Evolutionary conservation across 306 rosid genomes (phyloP).

Genomic region (Pachyrhizus erosus): DNA sequence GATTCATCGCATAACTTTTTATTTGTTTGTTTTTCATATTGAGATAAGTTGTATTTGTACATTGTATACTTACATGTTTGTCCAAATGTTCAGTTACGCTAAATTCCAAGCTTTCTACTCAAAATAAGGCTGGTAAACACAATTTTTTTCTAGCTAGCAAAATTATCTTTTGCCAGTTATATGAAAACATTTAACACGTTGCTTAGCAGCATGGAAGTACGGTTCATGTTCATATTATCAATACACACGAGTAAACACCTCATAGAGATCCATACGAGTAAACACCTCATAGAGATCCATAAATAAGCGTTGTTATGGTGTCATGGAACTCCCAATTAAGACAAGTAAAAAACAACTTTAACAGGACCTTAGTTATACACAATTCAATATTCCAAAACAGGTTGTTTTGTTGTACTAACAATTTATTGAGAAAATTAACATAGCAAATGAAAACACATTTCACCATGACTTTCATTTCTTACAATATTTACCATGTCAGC

Average conservation of each 20-base stretch:
- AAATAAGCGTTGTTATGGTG: background rate
- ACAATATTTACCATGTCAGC: constrained; percentile 12
- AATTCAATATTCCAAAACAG: background rate
- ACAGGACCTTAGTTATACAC: background rate
- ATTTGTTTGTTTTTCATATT: background rate
- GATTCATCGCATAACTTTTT: background rate
- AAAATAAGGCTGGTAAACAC: background rate
- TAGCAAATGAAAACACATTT: background rate
- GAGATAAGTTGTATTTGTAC: background rate
- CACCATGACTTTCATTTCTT: background rate
- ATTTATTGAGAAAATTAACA: background rate
- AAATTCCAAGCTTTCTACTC: constrained; percentile 26
- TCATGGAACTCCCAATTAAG: background rate
- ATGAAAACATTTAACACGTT: background rate
- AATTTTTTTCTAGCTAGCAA: constrained; percentile 26
- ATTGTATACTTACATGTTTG: background rate
- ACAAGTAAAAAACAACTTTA: background rate
- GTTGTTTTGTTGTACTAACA: background rate
- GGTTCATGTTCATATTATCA: background rate
- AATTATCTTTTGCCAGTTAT: background rate
- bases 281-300: background rate
- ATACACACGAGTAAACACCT: background rate
- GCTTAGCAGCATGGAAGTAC: background rate
- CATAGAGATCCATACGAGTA: background rate
- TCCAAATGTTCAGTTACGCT: constrained; percentile 27